phyloP scores from a whole-genome alignment of 2,329 filamentous ascomycete genomes.

The Diplocarpon rosae region DNA sequence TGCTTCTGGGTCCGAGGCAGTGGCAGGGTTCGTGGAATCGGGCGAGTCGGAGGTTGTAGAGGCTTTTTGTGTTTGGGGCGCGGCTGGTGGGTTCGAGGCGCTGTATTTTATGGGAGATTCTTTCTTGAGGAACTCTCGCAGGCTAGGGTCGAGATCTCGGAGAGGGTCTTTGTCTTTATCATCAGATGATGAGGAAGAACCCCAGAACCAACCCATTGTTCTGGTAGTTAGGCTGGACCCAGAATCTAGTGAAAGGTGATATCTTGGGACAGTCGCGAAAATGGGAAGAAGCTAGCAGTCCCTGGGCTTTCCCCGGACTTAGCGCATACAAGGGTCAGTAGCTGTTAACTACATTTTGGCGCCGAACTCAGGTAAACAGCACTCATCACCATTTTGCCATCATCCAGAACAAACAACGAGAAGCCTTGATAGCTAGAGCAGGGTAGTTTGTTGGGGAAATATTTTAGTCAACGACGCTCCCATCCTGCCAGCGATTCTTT shows the following conservation, averaged over 20 bases:
- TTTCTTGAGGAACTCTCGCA: constrained; percentile 55
- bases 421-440: too few species aligned
- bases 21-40: background rate
- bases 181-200: constrained; percentile 17
- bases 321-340: too few species aligned
- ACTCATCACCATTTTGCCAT: too few species aligned
- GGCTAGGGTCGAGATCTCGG: constrained; percentile 49
- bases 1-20: background rate
- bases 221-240: background rate
- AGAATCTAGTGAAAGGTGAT: background rate
- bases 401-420: too few species aligned
- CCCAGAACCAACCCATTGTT: constrained; percentile 29
- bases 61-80: constrained; percentile 4
- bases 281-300: too few species aligned
- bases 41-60: constrained; percentile 4
- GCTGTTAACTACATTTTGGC: too few species aligned
- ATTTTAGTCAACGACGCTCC: too few species aligned
- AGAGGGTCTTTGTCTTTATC: constrained; percentile 38
- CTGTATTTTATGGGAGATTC: constrained; percentile 46
- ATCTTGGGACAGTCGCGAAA: background rate
- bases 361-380: too few species aligned
- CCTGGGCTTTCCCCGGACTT: too few species aligned
- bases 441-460: too few species aligned
- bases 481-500: too few species aligned
- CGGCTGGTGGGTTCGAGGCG: constrained; percentile 15